phyloP scores from a whole-genome alignment of 108 stramenopile species.

The Aurantiochytrium sp. region DNA sequence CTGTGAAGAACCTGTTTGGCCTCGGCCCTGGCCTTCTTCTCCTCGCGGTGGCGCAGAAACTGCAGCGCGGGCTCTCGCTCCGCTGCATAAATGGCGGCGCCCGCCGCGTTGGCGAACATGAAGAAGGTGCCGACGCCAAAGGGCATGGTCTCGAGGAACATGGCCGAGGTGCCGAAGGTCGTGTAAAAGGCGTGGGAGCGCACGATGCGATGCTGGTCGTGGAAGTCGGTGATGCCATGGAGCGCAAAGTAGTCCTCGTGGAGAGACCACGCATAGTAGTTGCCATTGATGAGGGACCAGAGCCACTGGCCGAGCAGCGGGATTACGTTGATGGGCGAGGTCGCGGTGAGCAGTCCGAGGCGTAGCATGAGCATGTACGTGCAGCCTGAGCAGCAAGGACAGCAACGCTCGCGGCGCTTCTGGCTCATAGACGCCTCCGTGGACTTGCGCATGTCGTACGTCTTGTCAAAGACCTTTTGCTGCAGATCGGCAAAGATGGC shows the following conservation, averaged over 20 bases:
- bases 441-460: neutral
- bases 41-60: neutral
- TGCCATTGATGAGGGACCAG: constrained; percentile 10
- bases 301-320: neutral
- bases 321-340: neutral
- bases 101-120: constrained; percentile 19
- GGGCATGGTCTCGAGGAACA: constrained; percentile 8
- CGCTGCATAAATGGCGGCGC: constrained; percentile 1
- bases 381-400: neutral
- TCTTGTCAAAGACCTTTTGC: constrained; percentile 13
- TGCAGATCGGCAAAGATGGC: neutral
- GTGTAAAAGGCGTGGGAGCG: neutral
- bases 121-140: constrained; percentile 6
- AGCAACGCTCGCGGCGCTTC: neutral
- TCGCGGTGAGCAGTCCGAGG: neutral
- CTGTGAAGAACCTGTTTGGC: too few relatives aligned
- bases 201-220: neutral
- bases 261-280: neutral
- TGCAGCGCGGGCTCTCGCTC: constrained; percentile 9
- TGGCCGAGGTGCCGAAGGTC: neutral
- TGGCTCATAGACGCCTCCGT: neutral
- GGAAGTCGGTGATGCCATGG: neutral
- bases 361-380: neutral
- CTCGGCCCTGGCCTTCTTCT: neutral
- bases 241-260: neutral